Conservation (phyloP, 2,329 filamentous ascomycete species). For the Cryphonectria japonica region DNA sequence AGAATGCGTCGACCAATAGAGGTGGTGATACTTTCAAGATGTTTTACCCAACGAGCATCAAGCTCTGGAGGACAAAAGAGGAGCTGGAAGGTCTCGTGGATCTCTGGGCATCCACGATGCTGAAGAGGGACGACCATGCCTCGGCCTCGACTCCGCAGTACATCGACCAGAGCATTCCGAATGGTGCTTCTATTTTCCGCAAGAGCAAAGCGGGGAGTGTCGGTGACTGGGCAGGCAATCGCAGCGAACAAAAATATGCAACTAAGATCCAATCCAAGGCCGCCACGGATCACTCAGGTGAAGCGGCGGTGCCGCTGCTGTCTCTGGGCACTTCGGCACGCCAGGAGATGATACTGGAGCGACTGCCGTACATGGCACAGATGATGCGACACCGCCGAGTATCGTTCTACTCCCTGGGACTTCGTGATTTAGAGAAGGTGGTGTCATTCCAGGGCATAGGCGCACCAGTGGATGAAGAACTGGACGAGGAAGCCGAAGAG, state of each 20-base stretch:
- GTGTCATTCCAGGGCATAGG: conserved; percentile 67
- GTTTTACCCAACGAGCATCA: conserved; percentile 86
- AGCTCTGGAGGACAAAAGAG: conserved; percentile 81
- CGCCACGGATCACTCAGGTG: conserved; percentile 30
- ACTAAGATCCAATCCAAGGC: conserved; percentile 30
- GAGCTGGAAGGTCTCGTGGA: conserved; percentile 78
- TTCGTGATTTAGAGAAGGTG: conserved; percentile 68
- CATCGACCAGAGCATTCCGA: conserved; percentile 39
- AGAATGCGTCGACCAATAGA: conserved; percentile 46
- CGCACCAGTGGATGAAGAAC: conserved; percentile 43
- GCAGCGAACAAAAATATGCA: conserved; percentile 33
- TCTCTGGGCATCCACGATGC: conserved; percentile 65
- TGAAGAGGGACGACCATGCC: conserved; percentile 53
- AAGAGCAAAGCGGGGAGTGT: conserved; percentile 41
- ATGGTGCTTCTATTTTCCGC: conserved; percentile 54
- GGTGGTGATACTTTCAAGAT: conserved; percentile 76
- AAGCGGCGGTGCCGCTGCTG: conserved; percentile 47
- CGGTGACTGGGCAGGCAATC: conserved; percentile 28
- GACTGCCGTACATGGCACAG: conserved; percentile 80
- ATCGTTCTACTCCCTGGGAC: conserved; percentile 41
- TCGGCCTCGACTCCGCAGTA: conserved; percentile 15
- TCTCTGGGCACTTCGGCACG: conserved; percentile 69
- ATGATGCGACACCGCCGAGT: conserved; percentile 57
- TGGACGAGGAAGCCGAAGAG: conserved; percentile 50
- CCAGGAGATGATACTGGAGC: conserved; percentile 78